Evolutionary conservation across 306 rosid species (phyloP).

Genomic region (Trichosanthes truncata): DNA sequence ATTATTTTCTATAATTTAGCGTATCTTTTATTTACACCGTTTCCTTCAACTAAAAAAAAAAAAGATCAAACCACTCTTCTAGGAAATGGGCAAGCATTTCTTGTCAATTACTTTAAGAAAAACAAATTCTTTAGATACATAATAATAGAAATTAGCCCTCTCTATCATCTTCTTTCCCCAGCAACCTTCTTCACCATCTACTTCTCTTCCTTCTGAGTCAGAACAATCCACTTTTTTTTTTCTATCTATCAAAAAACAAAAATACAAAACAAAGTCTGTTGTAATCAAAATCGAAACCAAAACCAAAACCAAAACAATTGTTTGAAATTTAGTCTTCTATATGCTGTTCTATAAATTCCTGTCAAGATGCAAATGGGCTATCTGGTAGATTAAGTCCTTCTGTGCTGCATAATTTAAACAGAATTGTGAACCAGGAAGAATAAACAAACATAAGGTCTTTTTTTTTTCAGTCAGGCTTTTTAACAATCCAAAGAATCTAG

Average conservation of each 20-base stretch:
- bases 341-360: slow-evolving; percentile 6
- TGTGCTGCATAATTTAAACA: slow-evolving; percentile 8
- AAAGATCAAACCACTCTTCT: no score
- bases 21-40: neutral
- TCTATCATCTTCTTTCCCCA: neutral
- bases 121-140: neutral
- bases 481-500: no score
- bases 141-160: neutral
- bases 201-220: neutral
- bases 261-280: neutral
- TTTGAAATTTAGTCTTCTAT: slow-evolving; percentile 19
- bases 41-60: no score
- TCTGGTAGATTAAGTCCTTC: slow-evolving; percentile 38
- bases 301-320: neutral
- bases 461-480: no score
- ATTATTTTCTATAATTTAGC: no score
- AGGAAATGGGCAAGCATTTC: neutral
- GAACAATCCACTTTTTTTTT: neutral
- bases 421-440: neutral
- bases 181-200: neutral
- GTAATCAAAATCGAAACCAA: no score
- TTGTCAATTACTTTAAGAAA: neutral
- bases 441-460: no score
- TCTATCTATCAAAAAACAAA: neutral
- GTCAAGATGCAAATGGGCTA: slow-evolving; percentile 30